Evolutionary conservation across 768 basidiomycete genomes (phyloP), one percentile per base, ranked within the genome.

Genomic region (Boletus coccyginus): DNA sequence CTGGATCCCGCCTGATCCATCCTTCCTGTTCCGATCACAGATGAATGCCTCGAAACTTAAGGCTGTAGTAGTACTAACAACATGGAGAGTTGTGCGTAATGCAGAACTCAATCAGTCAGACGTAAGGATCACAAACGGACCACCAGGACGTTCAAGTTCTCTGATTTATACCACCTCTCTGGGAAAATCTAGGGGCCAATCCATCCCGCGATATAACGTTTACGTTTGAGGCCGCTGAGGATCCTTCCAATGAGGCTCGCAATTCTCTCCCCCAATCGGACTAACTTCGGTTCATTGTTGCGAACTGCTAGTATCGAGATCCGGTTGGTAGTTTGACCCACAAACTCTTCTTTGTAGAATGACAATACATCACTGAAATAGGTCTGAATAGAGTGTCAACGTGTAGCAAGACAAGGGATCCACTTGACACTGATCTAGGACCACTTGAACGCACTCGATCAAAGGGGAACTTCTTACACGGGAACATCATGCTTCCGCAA

Each of bases 401-500:
- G 10, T 32, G 27, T 17, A 21, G 29, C 17, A 9, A 36, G 19
- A 29, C 24, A 47, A 19, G 17, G 2, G 64, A 27, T 73, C 53
- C 29, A 76, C 77, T 77, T 77, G 27, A 50, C 59, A 33, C 70
- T 63, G 43, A 10, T 50, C 38, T 11, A n/a, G 38, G 7, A 40
- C 13, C 29, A 24, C 38, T n/a, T 50, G 38, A 12, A 40, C 17
- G 35, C 38, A 24, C n/a, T 38, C 36, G 0, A 3, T 33, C 19
- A 53, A 38, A 6, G 44, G 45, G 38, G n/a, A n/a, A n/a, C n/a
- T 41, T 32, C 12, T 41, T 19, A 13, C 5, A 45, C 7, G 38
- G 52, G 19, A 53, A 40, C 11, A 27, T 31, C 38, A 40, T 9
- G 24, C 12, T 10, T 39, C 44, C 19, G 29, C 27, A 17, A 17